Evolutionary conservation across 2,329 filamentous ascomycete species (phyloP), one percentile per base, ranked within the genome.

Genomic region (Rutstroemia sp.): DNA sequence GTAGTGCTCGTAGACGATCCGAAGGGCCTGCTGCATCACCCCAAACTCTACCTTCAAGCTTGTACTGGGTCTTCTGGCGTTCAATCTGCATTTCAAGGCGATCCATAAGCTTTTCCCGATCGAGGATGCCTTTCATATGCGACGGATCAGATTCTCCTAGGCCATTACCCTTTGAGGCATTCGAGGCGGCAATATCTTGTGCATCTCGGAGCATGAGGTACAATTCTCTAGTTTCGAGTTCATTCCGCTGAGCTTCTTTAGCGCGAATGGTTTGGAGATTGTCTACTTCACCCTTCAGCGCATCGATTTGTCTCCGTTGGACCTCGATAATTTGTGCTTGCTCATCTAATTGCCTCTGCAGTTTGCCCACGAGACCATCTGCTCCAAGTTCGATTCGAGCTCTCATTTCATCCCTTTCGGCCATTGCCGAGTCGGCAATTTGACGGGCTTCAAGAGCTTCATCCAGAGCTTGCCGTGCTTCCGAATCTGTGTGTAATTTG

Each of bases 181-280:
- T 89, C 3, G 92, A 91, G 23, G 91, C 92, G 47, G 92, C 92
- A 63, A 96, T 90, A 67, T 99, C 92, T 72, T 97, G 92, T 39
- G 94, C 92, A 72, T 99, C 94, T 59, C 92, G 85, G 61, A 99
- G 86, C 94, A 99, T 99, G 56, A 99, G 86, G 72, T 97, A 99
- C 21, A 99, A 76, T 73, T 99, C 94, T 74, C 94, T 82, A 2
- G 92, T 97, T 73, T 99, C 94, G 30, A 99, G 77, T 73, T 99
- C 94, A 67, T 96, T 95, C 52, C 94, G 83, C 73, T 97, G 94
- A 38, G 95, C 80, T 70, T 97, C 92, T 71, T 95, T 92, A 17
- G 89, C 88, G 59, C 92, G 83, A 60, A 96, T 75, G 14, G 89
- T 84, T 71, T 96, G 91, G 56, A 95, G 75, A 65, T 90, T 92